phyloP scores from a whole-genome alignment of 1,139 yeast species.

The Petasospora rhodanensis region DNA sequence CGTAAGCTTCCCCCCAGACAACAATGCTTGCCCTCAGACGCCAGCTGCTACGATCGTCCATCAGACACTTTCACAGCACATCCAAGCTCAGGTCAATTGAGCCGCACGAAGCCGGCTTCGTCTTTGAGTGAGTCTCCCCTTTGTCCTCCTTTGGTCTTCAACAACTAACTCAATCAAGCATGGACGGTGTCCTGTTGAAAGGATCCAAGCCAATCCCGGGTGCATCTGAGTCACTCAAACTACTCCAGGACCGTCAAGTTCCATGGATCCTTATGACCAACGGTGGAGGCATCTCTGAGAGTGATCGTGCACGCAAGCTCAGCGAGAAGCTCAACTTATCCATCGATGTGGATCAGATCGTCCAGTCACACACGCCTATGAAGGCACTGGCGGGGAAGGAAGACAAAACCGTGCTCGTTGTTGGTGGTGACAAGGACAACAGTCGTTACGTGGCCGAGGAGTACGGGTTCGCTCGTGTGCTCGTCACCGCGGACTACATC shows the following conservation, averaged over 20 bases:
- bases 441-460: slow-evolving; percentile 66
- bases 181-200: slow-evolving; percentile 89
- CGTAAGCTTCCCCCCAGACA: too few relatives aligned
- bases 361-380: slow-evolving; percentile 92
- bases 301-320: slow-evolving; percentile 53
- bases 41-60: too few relatives aligned
- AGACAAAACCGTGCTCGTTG: slow-evolving; percentile 59
- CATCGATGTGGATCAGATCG: slow-evolving; percentile 60
- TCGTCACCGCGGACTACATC: slow-evolving; percentile 73
- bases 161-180: slow-evolving; percentile 41
- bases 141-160: background rate
- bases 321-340: slow-evolving; percentile 45
- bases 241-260: slow-evolving; percentile 50
- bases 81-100: slow-evolving; percentile 9
- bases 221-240: slow-evolving; percentile 60
- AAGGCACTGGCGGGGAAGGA: slow-evolving; percentile 51
- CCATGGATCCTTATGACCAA: slow-evolving; percentile 87
- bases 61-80: slow-evolving; percentile 8
- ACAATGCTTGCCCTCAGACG: too few relatives aligned
- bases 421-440: slow-evolving; percentile 76
- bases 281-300: slow-evolving; percentile 86
- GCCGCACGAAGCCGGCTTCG: slow-evolving; percentile 29
- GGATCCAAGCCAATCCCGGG: slow-evolving; percentile 67
- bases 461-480: slow-evolving; percentile 80
- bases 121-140: slow-evolving; percentile 29